Percentiles rank a stretch among this genome's conserved stretches.
Conservation (phyloP, 331 rosid species). For the Prunus yedoensis region DNA sequence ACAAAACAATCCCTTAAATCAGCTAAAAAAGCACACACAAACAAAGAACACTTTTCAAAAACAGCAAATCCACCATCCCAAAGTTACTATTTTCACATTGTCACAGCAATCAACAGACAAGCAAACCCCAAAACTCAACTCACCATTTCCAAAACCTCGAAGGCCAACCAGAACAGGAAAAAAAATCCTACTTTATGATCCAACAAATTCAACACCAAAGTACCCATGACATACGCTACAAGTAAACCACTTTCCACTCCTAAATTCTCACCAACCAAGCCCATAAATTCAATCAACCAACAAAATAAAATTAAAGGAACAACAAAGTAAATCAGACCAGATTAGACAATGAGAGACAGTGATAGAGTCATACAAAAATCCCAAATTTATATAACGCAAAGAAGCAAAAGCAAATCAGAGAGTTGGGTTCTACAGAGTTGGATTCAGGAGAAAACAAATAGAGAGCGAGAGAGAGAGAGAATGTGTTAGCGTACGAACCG, state of each 20-base stretch:
- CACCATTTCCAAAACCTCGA: constrained; percentile 9
- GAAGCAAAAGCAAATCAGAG: constrained; percentile 30
- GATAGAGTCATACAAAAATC: constrained; percentile 7
- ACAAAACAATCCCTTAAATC: background rate
- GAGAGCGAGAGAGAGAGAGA: constrained; percentile 26
- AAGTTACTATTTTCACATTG: constrained; percentile 24
- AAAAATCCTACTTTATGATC: constrained; percentile 5
- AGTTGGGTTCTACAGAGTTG: constrained; percentile 4
- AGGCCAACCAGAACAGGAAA: background rate
- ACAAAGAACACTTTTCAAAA: background rate
- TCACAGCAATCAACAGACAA: constrained; percentile 29
- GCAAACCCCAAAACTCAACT: constrained; percentile 8
- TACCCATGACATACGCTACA: constrained; percentile 8
- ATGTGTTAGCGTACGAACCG: background rate
- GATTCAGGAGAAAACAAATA: background rate
- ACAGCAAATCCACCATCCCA: background rate
- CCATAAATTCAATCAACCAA: constrained; percentile 7
- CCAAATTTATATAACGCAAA: constrained; percentile 22
- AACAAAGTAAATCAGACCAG: constrained; percentile 4
- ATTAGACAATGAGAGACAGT: constrained; percentile 3
- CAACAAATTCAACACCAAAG: background rate
- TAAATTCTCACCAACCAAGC: constrained; percentile 7
- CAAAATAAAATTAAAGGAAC: constrained; percentile 1
- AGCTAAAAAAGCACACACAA: background rate
- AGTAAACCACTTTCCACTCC: background rate